Evolutionary conservation across 306 rosid genomes (phyloP).

Genomic region (Vicia villosa): DNA sequence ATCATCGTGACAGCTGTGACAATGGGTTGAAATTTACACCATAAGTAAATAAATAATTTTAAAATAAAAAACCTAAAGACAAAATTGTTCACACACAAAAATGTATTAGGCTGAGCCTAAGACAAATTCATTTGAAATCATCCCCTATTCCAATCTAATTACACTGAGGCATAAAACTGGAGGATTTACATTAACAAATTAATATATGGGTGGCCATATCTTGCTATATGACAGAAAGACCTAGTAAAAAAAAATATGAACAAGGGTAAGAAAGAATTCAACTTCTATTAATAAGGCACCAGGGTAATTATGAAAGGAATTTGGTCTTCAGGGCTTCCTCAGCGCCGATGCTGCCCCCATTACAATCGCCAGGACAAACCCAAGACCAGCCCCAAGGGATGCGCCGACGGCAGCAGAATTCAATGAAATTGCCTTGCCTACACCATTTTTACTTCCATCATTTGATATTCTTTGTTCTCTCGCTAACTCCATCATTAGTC

Average conservation of each 20-base stretch:
- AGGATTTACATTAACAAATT: conserved; percentile 29
- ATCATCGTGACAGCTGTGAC: too few species aligned
- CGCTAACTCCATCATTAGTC: conserved; percentile 72
- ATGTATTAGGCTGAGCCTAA: not conserved
- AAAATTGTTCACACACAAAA: not conserved
- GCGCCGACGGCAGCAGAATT: conserved; percentile 91
- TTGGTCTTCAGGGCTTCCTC: conserved; percentile 73
- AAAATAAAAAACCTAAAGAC: too few species aligned
- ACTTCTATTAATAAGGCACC: conserved; percentile 23
- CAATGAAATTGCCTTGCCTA: conserved; percentile 65
- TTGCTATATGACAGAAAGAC: conserved; percentile 3
- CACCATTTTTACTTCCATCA: conserved; percentile 48
- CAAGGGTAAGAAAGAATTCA: conserved; percentile 21
- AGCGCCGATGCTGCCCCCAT: conserved; percentile 99
- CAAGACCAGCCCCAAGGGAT: conserved; percentile 89
- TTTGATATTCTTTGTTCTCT: conserved; percentile 60
- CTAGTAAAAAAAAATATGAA: conserved; percentile 18
- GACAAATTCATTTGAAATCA: not conserved
- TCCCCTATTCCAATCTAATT: not conserved
- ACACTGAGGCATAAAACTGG: too few species aligned
- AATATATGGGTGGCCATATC: conserved; percentile 9
- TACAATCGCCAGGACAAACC: conserved; percentile 83
- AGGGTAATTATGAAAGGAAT: conserved; percentile 1
- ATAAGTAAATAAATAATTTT: too few species aligned
- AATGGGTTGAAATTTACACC: too few species aligned